phyloP scores from a whole-genome alignment of 176 grass and related monocot species.

The Avena atlantica region DNA sequence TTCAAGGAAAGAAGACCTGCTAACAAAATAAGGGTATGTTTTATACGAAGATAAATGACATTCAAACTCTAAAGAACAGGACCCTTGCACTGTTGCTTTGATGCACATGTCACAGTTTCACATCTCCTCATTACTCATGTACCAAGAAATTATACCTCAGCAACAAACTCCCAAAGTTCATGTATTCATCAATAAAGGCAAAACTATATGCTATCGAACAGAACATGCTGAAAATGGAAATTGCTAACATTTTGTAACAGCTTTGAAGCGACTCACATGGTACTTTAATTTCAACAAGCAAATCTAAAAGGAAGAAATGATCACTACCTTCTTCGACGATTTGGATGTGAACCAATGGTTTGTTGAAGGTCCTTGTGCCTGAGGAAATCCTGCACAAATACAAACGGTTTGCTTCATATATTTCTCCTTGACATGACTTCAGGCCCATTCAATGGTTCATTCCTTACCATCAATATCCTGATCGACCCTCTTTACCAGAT shows the following conservation, averaged over 20 bases:
- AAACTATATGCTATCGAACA: neutral
- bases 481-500: conserved; percentile 69
- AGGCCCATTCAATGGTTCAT: conserved; percentile 14
- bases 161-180: neutral
- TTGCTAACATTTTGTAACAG: neutral
- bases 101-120: neutral
- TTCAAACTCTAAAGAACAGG: neutral
- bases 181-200: neutral
- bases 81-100: neutral
- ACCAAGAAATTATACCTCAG: neutral
- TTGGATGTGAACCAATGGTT: conserved; percentile 92
- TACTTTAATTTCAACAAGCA: conserved; percentile 18
- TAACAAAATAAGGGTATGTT: neutral
- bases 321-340: conserved; percentile 83
- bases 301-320: neutral
- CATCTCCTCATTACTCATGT: neutral
- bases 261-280: neutral
- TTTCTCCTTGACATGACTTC: neutral
- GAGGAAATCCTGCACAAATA: conserved; percentile 53
- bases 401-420: conserved; percentile 4
- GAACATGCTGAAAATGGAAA: neutral
- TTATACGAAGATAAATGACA: neutral
- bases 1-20: neutral
- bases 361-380: conserved; percentile 56
- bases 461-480: conserved; percentile 70